Evolutionary conservation across 139 green algal species (phyloP), one percentile per base, ranked within the genome.

Genomic region (Zygnema cylindricum): DNA sequence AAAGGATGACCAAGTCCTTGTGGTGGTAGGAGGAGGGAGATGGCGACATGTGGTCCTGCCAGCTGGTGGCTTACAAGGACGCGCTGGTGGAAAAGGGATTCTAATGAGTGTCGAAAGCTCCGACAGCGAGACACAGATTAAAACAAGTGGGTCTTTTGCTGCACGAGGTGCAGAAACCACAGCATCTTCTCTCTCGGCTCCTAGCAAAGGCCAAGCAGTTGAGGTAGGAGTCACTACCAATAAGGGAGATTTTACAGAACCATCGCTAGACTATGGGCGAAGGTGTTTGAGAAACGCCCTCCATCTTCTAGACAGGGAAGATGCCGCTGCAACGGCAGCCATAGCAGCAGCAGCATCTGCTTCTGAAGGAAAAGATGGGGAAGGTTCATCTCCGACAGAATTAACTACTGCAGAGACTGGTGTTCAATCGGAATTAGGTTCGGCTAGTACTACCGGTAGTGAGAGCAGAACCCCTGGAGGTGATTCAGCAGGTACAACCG

Each of bases 271-370:
- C 32, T 88, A 88, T 39, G 84, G 33, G 1, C 36, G 75, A 54
- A 40, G 85, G 2, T 89, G 84, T 55, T 76, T 89, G 2, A 1
- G 75, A 49, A 88, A 88, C 16, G 73, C 75, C 11, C 42, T 89
- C 11, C 71, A 69, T 55, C 84, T 89, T 35, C 69, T 89, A 54
- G 84, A 41, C 76, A 69, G 88, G 21, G 23, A 75, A 33, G 11
- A 89, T 7, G 73, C 55, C 7, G 49, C 77, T 55, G 49, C 49
- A 16, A 16, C 49, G 49, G 49, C 49, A 16, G 71, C 11, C 7
- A 16, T 16, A 3, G 11, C 71, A 79, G 71, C 71, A 38, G 3
- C 38, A 43, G 71, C 71, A 79, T 42, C 43, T 79, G 71, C 71
- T 3, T 42, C 49, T 63, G 49, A 63, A 63, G 16, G 7, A 63